Percentiles rank a stretch among this genome's conserved stretches.
These are phyloP conservation scores for Phytomonas sp. DNA, from an alignment of 208 protist species.

Conservation along the genomic window DNA sequence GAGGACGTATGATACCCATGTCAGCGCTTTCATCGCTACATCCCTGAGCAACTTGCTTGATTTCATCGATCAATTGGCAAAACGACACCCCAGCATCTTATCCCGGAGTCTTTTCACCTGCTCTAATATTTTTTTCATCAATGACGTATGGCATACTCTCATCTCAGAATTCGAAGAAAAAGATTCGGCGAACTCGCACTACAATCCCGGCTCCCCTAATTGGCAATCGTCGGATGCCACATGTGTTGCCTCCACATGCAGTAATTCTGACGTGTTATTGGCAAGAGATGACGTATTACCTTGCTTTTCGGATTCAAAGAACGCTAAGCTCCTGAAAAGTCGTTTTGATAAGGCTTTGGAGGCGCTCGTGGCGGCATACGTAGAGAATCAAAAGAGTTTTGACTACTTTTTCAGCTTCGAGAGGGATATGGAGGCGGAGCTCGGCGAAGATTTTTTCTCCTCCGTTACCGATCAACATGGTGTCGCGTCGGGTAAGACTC, in stretches of 20 bases:
- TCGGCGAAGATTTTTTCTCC: slow-evolving; percentile 40
- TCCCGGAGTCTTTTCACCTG: slow-evolving; percentile 51
- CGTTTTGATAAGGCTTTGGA: slow-evolving; percentile 22
- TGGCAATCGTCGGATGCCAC: neutral
- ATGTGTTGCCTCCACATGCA: neutral
- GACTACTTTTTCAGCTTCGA: slow-evolving; percentile 26
- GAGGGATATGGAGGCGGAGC: slow-evolving; percentile 13
- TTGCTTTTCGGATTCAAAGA: slow-evolving; percentile 1
- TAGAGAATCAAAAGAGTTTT: slow-evolving; percentile 15
- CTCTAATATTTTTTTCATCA: slow-evolving; percentile 28
- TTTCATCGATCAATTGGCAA: slow-evolving; percentile 33
- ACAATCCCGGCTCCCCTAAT: neutral
- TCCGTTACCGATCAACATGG: slow-evolving; percentile 1
- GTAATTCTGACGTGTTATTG: neutral
- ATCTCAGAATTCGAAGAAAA: slow-evolving; percentile 13
- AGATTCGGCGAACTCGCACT: neutral
- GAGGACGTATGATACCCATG: slow-evolving; percentile 26
- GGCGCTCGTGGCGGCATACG: slow-evolving; percentile 31
- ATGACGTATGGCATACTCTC: neutral
- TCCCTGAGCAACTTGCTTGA: slow-evolving; percentile 22
- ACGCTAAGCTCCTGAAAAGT: slow-evolving; percentile 19
- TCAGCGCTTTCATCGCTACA: slow-evolving; percentile 25
- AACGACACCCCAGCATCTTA: slow-evolving; percentile 37
- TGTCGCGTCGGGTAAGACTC: neutral
- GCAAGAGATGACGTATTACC: neutral